Evolutionary conservation across 2,329 filamentous ascomycete genomes (phyloP), one percentile per base, ranked within the genome.

Genomic region (Penicillium sp.): DNA sequence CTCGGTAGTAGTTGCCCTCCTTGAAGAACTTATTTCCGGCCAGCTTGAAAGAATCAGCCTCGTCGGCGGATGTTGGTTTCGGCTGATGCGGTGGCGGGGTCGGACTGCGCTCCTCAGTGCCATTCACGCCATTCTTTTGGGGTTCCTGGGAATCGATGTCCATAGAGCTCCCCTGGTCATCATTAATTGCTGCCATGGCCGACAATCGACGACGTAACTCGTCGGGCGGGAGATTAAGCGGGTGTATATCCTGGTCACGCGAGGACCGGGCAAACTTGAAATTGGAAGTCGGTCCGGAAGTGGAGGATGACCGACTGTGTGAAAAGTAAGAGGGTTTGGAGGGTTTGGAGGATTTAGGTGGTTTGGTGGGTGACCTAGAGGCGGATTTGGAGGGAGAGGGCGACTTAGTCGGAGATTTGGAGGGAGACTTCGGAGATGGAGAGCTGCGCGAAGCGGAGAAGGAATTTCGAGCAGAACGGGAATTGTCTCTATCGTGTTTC

Each of bases 21-120:
- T 97, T 97, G 83, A 97, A 99, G 70, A 90, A 93, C 69, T 94
- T 94, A 78, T 99, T 99, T 55, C 94, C 94, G 2, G 90, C 85
- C 65, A 89, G 84, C 80, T 99, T 99, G 83, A 88, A 96, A 11
- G 85, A 81, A 76, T 99, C 94, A 26, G 93, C 91, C 70, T 97
- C 90, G 50, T 93, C 89, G 39, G 65, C 73, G 59, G 77, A 76
- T 16, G 79, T 76, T 65, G 58, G 55, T 42, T 75, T 81, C 40
- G 79, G 62, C 73, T 78, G 65, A 61, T 79, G 76, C 16, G 76
- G 77, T 47, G 75, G 78, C 48, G 77, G 78, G 50, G 76, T 75
- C 4, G 74, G 77, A 56, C 73, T 78, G 46, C 72, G 68, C 51
- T 75, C 71, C 45, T 63, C 58, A 39, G 62, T 62, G 49, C 68